A percentile compares a stretch with the other conserved stretches of the same genome.
Evolutionary conservation across 192 early-diverging fungal species (phyloP).

Genomic region (Geosiphon pyriformis): DNA sequence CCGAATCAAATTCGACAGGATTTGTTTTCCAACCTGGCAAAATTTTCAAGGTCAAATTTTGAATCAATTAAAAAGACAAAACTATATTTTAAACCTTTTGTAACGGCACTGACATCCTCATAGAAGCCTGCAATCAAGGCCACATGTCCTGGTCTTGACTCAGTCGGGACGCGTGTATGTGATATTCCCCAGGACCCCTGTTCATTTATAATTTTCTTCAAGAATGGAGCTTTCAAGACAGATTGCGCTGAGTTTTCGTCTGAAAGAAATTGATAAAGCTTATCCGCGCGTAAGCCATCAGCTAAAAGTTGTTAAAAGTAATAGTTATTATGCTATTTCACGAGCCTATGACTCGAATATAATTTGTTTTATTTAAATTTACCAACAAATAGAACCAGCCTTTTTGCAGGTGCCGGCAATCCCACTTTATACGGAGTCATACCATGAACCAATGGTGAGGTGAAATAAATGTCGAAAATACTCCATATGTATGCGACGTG

Average conservation of each 20-base stretch:
- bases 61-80: too few species aligned
- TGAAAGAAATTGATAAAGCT: constrained; percentile 74
- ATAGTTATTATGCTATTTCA: too few species aligned
- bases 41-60: background rate
- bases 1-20: constrained; percentile 93
- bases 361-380: constrained; percentile 15
- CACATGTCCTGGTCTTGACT: constrained; percentile 95
- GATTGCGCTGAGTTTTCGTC: constrained; percentile 36
- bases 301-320: constrained; percentile 42
- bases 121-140: constrained; percentile 97
- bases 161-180: constrained; percentile 92
- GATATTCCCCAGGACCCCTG: constrained; percentile 76
- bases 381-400: constrained; percentile 86
- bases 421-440: constrained; percentile 81
- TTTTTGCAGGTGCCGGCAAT: constrained; percentile 69
- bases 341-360: too few species aligned
- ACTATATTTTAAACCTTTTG: constrained; percentile 84
- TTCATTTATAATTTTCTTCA: constrained; percentile 51
- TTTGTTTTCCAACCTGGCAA: constrained; percentile 91
- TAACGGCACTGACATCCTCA: constrained; percentile 97
- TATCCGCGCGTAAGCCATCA: constrained; percentile 92
- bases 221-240: constrained; percentile 52
- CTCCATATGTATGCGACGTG: constrained; percentile 85
- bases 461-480: constrained; percentile 99
- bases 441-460: constrained; percentile 95